Evolutionary conservation across 2,329 filamentous ascomycete species (phyloP), one percentile per base, ranked within the genome.

Genomic region (Penicillium brasilianum): DNA sequence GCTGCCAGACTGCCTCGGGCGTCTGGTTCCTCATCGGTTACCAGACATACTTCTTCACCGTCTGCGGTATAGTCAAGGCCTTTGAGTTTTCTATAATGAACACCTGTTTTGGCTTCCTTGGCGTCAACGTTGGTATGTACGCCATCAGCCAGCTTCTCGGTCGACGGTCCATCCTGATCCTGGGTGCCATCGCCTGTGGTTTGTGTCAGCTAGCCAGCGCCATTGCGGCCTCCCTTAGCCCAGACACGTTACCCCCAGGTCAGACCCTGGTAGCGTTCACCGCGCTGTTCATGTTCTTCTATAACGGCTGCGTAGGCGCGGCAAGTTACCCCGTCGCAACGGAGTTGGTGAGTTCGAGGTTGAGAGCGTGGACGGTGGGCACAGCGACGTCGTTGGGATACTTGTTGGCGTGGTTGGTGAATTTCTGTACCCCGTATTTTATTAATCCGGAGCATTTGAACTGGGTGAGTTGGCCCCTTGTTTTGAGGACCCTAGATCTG

Each of bases 1-100:
- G 78, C 0, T 79, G 78, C 14, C 80, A 83, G 61, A 77, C 76
- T 0, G 78, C 75, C 0, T 74, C 78, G 0, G 82, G 82, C 4
- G 76, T 79, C 0, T 84, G 81, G 80, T 84, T 83, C 66, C 70
- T 83, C 46, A 83, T 84, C 62, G 80, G 76, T 43, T 84, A 84
- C 61, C 72, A 78, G 7, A 83, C 82, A 2, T 84, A 84, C 67
- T 84, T 82, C 68, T 74, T 81, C 67, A 76, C 75, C 22, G 76
- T 82, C 0, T 74, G 77, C 2, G 80, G 80, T 1, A 75, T 82
- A 30, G 69, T 76, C 30, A 75, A 81, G 25, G 75, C 82, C 1
- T 85, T 85, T 70, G 76, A 80, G 49, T 84, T 79, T 67, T 77
- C 77, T 8, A 78, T 85, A 52, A 80, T 85, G 77, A 82, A 80